Base-by-base conservation (phyloP, 2,329 filamentous ascomycete genomes). In the Fusarium sp. region DNA sequence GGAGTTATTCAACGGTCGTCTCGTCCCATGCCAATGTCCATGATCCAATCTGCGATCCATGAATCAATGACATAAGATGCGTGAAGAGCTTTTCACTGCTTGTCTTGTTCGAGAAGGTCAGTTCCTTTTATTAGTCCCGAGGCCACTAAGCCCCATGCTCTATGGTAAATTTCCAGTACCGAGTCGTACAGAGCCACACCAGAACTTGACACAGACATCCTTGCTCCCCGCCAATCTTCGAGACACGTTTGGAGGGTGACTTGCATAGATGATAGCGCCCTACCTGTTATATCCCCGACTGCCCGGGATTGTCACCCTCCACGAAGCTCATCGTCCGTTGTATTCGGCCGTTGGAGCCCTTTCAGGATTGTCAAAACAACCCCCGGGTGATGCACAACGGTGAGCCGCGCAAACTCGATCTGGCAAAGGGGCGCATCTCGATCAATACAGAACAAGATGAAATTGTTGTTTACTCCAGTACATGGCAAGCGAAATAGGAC, bases 331-430 rank as follows among this genome's bases (percentile, higher is more conserved):
- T 72, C 57, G 55, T 67, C 69, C 56, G 53, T 58, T 60, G 59
- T 56, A 44, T 22, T 62, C 71, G 71, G 70, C 43, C 57, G 27
- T 61, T 39, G 48, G 39, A 65, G 37, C 71, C 69, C 49, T 40
- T 72, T 73, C 45, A 40, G 71, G 71, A 71, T 56, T 64, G 55
- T 51, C 62, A 58, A 71, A 62, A 73, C 59, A 61, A 23, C 55
- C 68, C 71, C 71, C 56, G 20, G 61, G 56, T 37, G 60, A 43
- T 49, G 51, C 49, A 47, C 32, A 53, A 71, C 62, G 47, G 55
- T 61, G 57, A 63, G 48, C 30, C 39, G 43, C 23, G 19, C 9
- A 33, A 20, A 48, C 15, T 37, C 27, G 44, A 49, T 44, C 43
- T 46, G 41, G 37, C 44, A 56, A 54, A 53, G 44, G 52, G 46